Evolutionary conservation across 2,329 filamentous ascomycete genomes (phyloP).

Genomic region (Neoascochyta sp.): DNA sequence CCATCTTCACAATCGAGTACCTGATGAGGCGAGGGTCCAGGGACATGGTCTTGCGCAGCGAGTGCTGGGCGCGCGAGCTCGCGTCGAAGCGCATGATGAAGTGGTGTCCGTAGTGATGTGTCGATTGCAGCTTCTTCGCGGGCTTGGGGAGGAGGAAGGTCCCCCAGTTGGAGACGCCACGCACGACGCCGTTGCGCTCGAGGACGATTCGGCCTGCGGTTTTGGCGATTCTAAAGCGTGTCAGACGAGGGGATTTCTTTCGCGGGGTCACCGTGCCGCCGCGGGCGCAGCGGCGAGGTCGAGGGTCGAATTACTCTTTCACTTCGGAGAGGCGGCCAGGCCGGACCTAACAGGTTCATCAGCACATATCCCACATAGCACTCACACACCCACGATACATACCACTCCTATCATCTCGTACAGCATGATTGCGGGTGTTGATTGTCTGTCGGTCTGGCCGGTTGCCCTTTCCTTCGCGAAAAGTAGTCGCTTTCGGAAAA

Average conservation of each 20-base stretch:
- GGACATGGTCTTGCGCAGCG: slow-evolving; percentile 69
- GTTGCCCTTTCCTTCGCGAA: slow-evolving; percentile 9
- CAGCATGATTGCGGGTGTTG: slow-evolving; percentile 60
- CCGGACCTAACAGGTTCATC: too few relatives aligned
- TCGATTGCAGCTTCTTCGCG: slow-evolving; percentile 74
- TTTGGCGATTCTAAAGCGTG: slow-evolving; percentile 68
- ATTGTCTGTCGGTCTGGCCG: slow-evolving; percentile 6
- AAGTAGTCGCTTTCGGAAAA: slow-evolving; percentile 20
- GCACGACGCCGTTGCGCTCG: slow-evolving; percentile 78
- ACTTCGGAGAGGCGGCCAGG: slow-evolving; percentile 86
- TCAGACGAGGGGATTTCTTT: slow-evolving; percentile 3
- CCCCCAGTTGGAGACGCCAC: slow-evolving; percentile 93
- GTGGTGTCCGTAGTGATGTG: slow-evolving; percentile 85
- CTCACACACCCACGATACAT: too few relatives aligned
- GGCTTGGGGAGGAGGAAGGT: slow-evolving; percentile 81
- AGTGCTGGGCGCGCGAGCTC: slow-evolving; percentile 66
- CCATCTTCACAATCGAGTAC: slow-evolving; percentile 81
- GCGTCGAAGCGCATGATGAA: slow-evolving; percentile 97
- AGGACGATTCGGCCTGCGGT: slow-evolving; percentile 81
- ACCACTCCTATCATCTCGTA: slow-evolving; percentile 98
- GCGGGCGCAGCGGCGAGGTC: slow-evolving; percentile 5
- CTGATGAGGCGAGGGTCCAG: slow-evolving; percentile 90
- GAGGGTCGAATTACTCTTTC: slow-evolving; percentile 76
- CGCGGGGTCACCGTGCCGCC: slow-evolving; percentile 1
- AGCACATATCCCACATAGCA: too few relatives aligned